Percentiles rank a stretch among this genome's conserved stretches.
These are phyloP conservation scores for Debaryomyces nepalensis DNA, from an alignment of 1,139 yeast species.

Conservation along the genomic window DNA sequence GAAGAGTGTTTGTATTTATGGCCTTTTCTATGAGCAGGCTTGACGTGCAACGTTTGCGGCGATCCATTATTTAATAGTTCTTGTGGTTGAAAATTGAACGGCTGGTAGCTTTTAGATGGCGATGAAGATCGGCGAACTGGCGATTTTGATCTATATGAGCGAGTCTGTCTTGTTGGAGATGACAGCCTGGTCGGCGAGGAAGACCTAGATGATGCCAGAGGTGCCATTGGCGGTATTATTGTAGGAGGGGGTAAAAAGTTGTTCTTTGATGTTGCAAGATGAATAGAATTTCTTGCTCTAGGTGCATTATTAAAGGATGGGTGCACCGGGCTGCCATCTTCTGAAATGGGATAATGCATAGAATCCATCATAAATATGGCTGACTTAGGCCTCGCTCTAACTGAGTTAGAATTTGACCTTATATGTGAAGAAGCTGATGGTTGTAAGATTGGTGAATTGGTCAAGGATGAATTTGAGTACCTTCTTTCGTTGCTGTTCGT, in stretches of 20 bases:
- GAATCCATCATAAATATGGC: constrained; percentile 40
- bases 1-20: constrained; percentile 96
- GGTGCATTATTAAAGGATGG: constrained; percentile 28
- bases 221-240: constrained; percentile 19
- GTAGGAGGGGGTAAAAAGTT: constrained; percentile 16
- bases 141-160: constrained; percentile 38
- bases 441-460: constrained; percentile 29
- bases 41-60: constrained; percentile 34
- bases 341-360: constrained; percentile 33
- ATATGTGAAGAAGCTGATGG: constrained; percentile 24
- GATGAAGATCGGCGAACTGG: constrained; percentile 35
- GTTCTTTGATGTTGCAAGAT: constrained; percentile 16
- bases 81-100: constrained; percentile 52
- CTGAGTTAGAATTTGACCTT: constrained; percentile 22
- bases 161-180: constrained; percentile 16
- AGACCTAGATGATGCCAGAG: constrained; percentile 17
- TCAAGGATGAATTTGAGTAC: constrained; percentile 29
- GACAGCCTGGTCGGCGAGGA: constrained; percentile 22
- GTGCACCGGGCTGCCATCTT: constrained; percentile 31
- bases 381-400: constrained; percentile 43
- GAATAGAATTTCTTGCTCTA: constrained; percentile 26
- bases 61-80: constrained; percentile 40
- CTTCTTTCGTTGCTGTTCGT: constrained; percentile 18
- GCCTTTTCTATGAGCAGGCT: constrained; percentile 84
- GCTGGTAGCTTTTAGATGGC: constrained; percentile 39